These are phyloP conservation scores for Miscanthus sacchariflorus DNA, from an alignment of 202 grass and related monocot species.

Conservation along the genomic window DNA sequence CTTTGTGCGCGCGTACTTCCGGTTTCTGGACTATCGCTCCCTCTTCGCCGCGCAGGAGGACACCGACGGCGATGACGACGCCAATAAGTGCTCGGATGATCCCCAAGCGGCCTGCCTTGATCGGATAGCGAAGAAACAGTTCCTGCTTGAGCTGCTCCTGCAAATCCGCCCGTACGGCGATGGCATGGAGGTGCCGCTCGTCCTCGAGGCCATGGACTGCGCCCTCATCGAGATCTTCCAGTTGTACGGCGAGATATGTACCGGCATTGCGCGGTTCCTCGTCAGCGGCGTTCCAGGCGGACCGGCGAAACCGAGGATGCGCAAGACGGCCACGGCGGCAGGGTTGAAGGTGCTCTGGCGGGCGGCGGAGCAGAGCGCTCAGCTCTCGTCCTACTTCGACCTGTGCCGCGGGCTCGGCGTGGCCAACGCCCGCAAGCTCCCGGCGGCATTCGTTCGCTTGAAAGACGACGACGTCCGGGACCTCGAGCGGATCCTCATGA, in stretches of 20 bases:
- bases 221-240: slow-evolving; percentile 69
- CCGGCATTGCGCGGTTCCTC: slow-evolving; percentile 67
- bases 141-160: slow-evolving; percentile 70
- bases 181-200: slow-evolving; percentile 62
- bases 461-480: slow-evolving; percentile 52
- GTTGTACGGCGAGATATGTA: slow-evolving; percentile 68
- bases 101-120: slow-evolving; percentile 37
- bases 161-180: slow-evolving; percentile 68
- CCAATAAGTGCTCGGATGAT: neutral
- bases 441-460: slow-evolving; percentile 51
- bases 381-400: slow-evolving; percentile 61
- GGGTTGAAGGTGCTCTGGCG: slow-evolving; percentile 49
- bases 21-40: slow-evolving; percentile 67
- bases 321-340: neutral
- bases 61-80: neutral
- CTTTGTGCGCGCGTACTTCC: slow-evolving; percentile 73
- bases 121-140: slow-evolving; percentile 47
- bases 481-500: slow-evolving; percentile 56
- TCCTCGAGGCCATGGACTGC: slow-evolving; percentile 83
- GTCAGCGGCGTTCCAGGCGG: neutral
- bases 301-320: neutral
- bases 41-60: slow-evolving; percentile 44
- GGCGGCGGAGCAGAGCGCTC: slow-evolving; percentile 56
- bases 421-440: slow-evolving; percentile 65
- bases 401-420: slow-evolving; percentile 63